Base-by-base conservation (phyloP, 169 alveolate genomes). In the Eimeria praecox region DNA sequence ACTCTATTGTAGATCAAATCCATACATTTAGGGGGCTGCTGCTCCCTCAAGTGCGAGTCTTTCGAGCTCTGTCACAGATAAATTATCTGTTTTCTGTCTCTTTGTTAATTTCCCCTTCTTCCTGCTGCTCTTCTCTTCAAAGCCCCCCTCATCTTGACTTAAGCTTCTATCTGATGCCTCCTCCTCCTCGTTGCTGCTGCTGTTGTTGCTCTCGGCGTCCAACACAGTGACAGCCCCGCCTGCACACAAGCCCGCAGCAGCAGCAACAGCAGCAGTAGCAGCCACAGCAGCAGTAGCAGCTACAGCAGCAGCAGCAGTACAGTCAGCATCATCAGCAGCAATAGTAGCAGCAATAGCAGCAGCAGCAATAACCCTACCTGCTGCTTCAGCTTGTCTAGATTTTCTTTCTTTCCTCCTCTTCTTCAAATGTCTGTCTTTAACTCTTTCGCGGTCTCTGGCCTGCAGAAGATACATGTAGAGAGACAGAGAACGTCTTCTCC, bases 331-430 rank as follows among this genome's bases (percentile, higher is more conserved):
- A 56, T 18, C 66, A 2, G 66, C 66, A 10, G 66, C 66, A 6
- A 56, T 27, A 10, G 66, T 27, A 56, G 66, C 66, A 56, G 66
- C 59, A 49, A 12, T 12, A 49, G 66, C 66, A 56, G 12, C 66
- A 56, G 27, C 66, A 16, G n/a, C 9, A 27, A 5, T 10, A 38
- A 35, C 24, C 95, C 22, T 73, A 92, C 95, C 95, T 38, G 91
- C 95, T 52, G 95, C 91, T 27, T 92, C 91, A 18, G 69, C 95
- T 62, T 92, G 78, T n/a, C 95, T 49, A 16, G 80, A 64, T 27
- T 44, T 71, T n/a, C 95, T 75, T n/a, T 77, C 95, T 42, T 62
- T 92, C 64, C 69, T 66, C 35, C 95, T 64, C 42, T 92, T 75
- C 52, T 42, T 42, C 56, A 64, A n/a, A 46, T 92, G 95, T 0